These are phyloP conservation scores for Eucalyptus tenuipes DNA, from an alignment of 345 rosid genomes.

Conservation along the genomic window DNA sequence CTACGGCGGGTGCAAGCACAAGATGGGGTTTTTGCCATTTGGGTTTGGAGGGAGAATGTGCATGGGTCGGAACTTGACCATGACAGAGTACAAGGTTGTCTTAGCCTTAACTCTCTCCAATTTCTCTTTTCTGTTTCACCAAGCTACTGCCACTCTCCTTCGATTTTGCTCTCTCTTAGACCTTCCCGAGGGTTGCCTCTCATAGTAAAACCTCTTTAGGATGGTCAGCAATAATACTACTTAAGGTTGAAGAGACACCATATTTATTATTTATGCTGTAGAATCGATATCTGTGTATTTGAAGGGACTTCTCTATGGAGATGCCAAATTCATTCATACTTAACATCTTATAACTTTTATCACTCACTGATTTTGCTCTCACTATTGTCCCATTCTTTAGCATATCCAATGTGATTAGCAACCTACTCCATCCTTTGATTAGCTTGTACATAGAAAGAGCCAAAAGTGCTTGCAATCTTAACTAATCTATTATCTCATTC, in stretches of 20 bases:
- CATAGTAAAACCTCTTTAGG: background rate
- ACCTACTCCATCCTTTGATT: background rate
- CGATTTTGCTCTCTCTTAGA: background rate
- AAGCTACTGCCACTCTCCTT: background rate
- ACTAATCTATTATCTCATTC: background rate
- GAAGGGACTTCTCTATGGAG: background rate
- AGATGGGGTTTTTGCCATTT: slow-evolving; percentile 5
- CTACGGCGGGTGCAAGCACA: background rate
- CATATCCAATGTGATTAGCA: background rate
- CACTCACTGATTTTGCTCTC: background rate
- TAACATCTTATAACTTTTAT: background rate
- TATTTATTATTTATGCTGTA: background rate
- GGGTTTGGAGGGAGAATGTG: slow-evolving; percentile 6
- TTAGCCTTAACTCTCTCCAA: background rate
- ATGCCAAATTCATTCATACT: background rate
- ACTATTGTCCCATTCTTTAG: background rate
- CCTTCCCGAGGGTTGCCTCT: slow-evolving; percentile 1
- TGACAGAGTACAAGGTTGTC: background rate
- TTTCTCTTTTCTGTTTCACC: background rate
- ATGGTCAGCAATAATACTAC: background rate
- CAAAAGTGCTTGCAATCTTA: background rate
- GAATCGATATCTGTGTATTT: background rate
- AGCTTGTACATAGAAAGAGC: background rate
- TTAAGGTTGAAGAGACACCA: background rate
- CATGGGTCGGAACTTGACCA: background rate